A percentile compares a stretch with the other conserved stretches of the same genome.
phyloP scores from a whole-genome alignment of 768 basidiomycete species.

The Lentinula raphanica region DNA sequence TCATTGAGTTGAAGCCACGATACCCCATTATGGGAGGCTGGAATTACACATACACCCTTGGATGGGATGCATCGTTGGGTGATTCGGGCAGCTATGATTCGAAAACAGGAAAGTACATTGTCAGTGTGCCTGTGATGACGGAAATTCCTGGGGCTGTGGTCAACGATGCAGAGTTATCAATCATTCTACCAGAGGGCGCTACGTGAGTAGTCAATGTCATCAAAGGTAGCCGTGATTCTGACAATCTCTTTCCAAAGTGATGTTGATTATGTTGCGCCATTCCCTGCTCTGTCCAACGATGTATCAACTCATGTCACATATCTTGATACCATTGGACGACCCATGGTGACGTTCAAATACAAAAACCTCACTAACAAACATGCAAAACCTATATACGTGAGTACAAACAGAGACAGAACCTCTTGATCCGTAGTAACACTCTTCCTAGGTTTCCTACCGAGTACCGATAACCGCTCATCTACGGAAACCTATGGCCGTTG shows the following conservation, averaged over 20 bases:
- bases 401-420: slow-evolving; percentile 26
- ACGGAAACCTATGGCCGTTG: slow-evolving; percentile 80
- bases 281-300: slow-evolving; percentile 59
- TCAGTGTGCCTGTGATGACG: slow-evolving; percentile 84
- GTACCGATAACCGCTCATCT: slow-evolving; percentile 77
- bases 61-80: slow-evolving; percentile 86
- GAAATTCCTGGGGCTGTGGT: slow-evolving; percentile 75
- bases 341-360: slow-evolving; percentile 70
- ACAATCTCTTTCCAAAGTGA: slow-evolving; percentile 45
- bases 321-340: slow-evolving; percentile 88
- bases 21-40: slow-evolving; percentile 95
- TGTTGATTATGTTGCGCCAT: slow-evolving; percentile 71
- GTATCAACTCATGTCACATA: slow-evolving; percentile 77
- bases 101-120: slow-evolving; percentile 58
- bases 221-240: neutral
- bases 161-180: slow-evolving; percentile 69
- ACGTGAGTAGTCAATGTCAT: slow-evolving; percentile 50
- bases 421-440: neutral
- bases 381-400: slow-evolving; percentile 73
- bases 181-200: slow-evolving; percentile 93
- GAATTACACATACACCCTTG: slow-evolving; percentile 94
- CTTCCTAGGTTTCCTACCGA: slow-evolving; percentile 75
- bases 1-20: slow-evolving; percentile 81
- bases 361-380: slow-evolving; percentile 75
- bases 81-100: slow-evolving; percentile 66